Evolutionary conservation across 2,329 filamentous ascomycete genomes (phyloP).

Genomic region (Sclerotinia trifoliorum): DNA sequence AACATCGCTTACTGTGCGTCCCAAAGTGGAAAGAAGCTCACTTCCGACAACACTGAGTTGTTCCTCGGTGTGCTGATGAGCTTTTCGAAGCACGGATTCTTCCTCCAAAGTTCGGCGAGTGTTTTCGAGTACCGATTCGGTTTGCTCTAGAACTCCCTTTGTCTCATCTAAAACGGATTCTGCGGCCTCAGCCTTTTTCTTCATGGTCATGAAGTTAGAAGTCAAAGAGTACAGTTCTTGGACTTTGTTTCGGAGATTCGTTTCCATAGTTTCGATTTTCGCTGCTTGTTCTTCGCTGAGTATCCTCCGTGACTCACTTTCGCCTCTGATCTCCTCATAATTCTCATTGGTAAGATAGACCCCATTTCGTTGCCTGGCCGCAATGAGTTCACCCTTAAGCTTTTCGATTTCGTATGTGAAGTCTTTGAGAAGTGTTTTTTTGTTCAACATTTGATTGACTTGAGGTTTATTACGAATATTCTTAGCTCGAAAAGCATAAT

Average conservation of each 20-base stretch:
- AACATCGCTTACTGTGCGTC: conserved; percentile 76
- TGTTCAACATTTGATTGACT: conserved; percentile 86
- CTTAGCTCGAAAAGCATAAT: conserved; percentile 97
- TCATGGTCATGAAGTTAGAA: conserved; percentile 81
- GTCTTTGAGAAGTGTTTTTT: conserved; percentile 86
- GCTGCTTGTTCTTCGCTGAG: conserved; percentile 89
- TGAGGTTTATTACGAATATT: conserved; percentile 99
- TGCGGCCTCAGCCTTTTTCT: conserved; percentile 83
- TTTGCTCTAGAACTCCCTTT: conserved; percentile 79
- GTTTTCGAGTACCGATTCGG: conserved; percentile 75
- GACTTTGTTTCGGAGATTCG: conserved; percentile 86
- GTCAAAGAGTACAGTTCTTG: conserved; percentile 88
- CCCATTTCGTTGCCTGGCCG: conserved; percentile 88
- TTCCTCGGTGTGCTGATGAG: conserved; percentile 81
- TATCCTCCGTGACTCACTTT: conserved; percentile 89
- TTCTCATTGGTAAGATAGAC: conserved; percentile 88
- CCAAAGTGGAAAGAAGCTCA: conserved; percentile 74
- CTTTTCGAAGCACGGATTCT: conserved; percentile 75
- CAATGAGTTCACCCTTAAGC: conserved; percentile 88
- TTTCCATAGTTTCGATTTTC: conserved; percentile 89
- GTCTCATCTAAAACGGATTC: conserved; percentile 73
- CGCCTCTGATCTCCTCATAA: conserved; percentile 86
- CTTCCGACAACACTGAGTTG: conserved; percentile 71
- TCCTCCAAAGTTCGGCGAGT: conserved; percentile 76
- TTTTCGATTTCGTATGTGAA: conserved; percentile 93